phyloP scores from a whole-genome alignment of 1,284 basidiomycete genomes.

The Sparassis latifolia region DNA sequence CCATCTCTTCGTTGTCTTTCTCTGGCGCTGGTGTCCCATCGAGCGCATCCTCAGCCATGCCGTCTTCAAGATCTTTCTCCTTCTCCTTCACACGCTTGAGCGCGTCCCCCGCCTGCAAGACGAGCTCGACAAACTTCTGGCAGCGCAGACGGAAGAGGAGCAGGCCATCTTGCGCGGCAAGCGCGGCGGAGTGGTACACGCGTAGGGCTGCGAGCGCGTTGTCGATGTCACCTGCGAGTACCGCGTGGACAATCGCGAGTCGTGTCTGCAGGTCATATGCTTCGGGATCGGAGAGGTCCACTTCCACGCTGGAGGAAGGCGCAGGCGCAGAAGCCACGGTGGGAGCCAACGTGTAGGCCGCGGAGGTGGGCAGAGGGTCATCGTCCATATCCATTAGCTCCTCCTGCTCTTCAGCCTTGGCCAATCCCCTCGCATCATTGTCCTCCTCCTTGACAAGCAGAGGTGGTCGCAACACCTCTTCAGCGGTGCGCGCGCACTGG shows the following conservation, averaged over 20 bases:
- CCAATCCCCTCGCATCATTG: slow-evolving; percentile 12
- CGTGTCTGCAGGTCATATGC: slow-evolving; percentile 53
- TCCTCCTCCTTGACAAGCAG: not conserved
- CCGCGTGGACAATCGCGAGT: slow-evolving; percentile 62
- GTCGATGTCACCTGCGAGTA: slow-evolving; percentile 68
- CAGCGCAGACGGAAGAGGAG: slow-evolving; percentile 73
- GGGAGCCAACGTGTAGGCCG: not conserved
- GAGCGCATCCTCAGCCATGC: slow-evolving; percentile 11
- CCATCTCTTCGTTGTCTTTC: slow-evolving; percentile 33
- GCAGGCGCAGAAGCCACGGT: not conserved
- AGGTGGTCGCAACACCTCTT: not conserved
- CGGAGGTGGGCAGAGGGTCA: slow-evolving; percentile 8
- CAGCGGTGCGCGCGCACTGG: slow-evolving; percentile 15
- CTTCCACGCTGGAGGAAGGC: slow-evolving; percentile 1
- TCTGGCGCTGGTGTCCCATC: slow-evolving; percentile 18
- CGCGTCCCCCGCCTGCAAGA: slow-evolving; percentile 61
- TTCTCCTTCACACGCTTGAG: slow-evolving; percentile 48
- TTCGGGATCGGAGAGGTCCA: slow-evolving; percentile 3
- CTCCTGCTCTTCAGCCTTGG: slow-evolving; percentile 31
- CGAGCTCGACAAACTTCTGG: slow-evolving; percentile 77
- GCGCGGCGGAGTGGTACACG: slow-evolving; percentile 51
- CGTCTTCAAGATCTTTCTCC: slow-evolving; percentile 20
- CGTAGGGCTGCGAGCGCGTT: slow-evolving; percentile 52
- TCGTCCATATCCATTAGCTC: slow-evolving; percentile 24
- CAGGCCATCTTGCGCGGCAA: slow-evolving; percentile 60